Evolutionary conservation across 208 protist genomes (phyloP).

Genomic region (Phytomonas serpens): DNA sequence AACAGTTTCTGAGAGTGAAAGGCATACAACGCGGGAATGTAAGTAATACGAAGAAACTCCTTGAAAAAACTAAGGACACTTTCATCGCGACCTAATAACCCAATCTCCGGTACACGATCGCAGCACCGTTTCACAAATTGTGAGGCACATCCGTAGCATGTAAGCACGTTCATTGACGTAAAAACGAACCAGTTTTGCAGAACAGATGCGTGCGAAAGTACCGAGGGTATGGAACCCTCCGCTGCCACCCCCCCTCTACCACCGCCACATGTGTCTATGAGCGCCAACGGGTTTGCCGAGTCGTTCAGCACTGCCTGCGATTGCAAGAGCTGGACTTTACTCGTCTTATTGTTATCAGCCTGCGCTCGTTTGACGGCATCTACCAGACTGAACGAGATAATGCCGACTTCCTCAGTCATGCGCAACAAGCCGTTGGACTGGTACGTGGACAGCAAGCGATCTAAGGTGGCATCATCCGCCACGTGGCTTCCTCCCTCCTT

Average conservation of each 20-base stretch:
- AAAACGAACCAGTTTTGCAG: slow-evolving; percentile 80
- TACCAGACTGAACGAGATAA: slow-evolving; percentile 69
- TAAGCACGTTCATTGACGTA: slow-evolving; percentile 80
- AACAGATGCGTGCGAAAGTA: slow-evolving; percentile 27
- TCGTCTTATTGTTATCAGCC: slow-evolving; percentile 26
- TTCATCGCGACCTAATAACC: slow-evolving; percentile 29
- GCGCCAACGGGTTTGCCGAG: slow-evolving; percentile 22
- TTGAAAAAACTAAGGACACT: slow-evolving; percentile 60
- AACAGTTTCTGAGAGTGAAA: slow-evolving; percentile 70
- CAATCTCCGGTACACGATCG: slow-evolving; percentile 36
- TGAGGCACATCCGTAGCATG: slow-evolving; percentile 62
- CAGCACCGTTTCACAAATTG: slow-evolving; percentile 60
- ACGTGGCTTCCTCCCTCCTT: slow-evolving; percentile 20
- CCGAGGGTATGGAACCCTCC: slow-evolving; percentile 6
- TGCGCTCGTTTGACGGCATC: slow-evolving; percentile 64
- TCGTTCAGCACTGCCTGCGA: slow-evolving; percentile 36
- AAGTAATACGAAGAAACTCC: slow-evolving; percentile 53
- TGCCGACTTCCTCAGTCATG: slow-evolving; percentile 68
- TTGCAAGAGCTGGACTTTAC: slow-evolving; percentile 38
- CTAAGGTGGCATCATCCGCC: slow-evolving; percentile 23
- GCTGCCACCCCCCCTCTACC: slow-evolving; percentile 13
- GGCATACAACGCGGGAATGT: slow-evolving; percentile 50
- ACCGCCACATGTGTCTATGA: slow-evolving; percentile 20
- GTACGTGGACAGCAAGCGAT: slow-evolving; percentile 48
- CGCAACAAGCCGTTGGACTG: slow-evolving; percentile 51